Conservation (phyloP, 2,329 filamentous ascomycete genomes). For the Pseudocercospora fuligena region DNA sequence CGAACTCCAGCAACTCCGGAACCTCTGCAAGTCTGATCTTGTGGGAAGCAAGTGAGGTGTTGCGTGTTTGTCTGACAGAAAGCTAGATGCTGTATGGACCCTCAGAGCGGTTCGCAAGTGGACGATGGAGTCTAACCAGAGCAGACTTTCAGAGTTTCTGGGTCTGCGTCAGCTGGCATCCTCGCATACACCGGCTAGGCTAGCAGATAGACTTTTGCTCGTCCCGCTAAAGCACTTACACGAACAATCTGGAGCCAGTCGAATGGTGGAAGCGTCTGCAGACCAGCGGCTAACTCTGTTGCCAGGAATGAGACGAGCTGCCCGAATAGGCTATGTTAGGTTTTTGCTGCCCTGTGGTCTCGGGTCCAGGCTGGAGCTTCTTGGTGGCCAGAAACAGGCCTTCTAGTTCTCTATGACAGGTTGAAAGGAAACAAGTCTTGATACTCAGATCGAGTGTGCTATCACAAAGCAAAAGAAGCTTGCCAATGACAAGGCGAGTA, state of each 20-base stretch:
- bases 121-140: slow-evolving; percentile 17
- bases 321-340: slow-evolving; percentile 25
- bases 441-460: neutral
- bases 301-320: slow-evolving; percentile 23
- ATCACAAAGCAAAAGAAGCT: slow-evolving; percentile 7
- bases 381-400: neutral
- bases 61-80: slow-evolving; percentile 1
- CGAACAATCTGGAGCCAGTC: slow-evolving; percentile 23
- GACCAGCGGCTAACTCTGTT: slow-evolving; percentile 34
- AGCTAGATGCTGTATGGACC: slow-evolving; percentile 8
- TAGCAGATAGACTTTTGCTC: slow-evolving; percentile 32
- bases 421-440: neutral
- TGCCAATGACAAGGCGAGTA: slow-evolving; percentile 22
- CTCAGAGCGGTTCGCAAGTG: slow-evolving; percentile 4
- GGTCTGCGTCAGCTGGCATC: slow-evolving; percentile 32
- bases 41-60: slow-evolving; percentile 5
- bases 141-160: slow-evolving; percentile 13
- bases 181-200: slow-evolving; percentile 27
- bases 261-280: slow-evolving; percentile 8
- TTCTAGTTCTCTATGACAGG: neutral
- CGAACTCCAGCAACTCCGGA: neutral
- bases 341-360: slow-evolving; percentile 17
- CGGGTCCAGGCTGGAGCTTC: slow-evolving; percentile 7
- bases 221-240: slow-evolving; percentile 22
- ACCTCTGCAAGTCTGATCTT: neutral